Base-by-base conservation (phyloP, 345 rosid species). In the Ceriops tagal region DNA sequence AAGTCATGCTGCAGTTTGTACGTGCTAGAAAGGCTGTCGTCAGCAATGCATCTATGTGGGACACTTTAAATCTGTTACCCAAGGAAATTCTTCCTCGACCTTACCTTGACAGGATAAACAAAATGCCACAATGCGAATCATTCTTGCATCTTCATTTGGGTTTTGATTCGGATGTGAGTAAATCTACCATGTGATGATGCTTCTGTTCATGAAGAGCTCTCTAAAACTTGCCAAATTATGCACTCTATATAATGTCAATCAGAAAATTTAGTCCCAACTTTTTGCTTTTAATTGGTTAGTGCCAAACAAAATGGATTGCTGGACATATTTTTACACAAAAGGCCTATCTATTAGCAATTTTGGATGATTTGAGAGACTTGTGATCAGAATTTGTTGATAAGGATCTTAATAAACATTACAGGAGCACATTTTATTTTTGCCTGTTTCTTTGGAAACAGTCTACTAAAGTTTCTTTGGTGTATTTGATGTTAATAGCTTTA, bases 71-170 rank as follows among this genome's bases (percentile, higher is more conserved):
- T 47, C 79, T 93, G 75, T 75, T 93, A 72, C 92, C 96, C 5
- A 72, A 67, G 79, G 92, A 90, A 75, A 61, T 68, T 67, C 80
- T 93, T 67, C 96, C 93, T 0, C 83, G 79, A 71, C 79, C 92
- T 8, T 91, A 85, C 30, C 28, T 79, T 1, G 83, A 80, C 37
- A 72, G 84, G 66, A 75, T 89, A 46, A 81, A 80, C 64, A 79
- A 60, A 20, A 89, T 91, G 9, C 86, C 80, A 0, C 92, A 91
- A 63, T 93, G 98, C 20, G 98, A 93, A 75, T 93, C 98, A n/a
- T 93, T 91, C 81, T 91, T 93, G 98, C 98, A 93, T 88, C 96
- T 93, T 75, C 98, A 93, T 82, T 80, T 91, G 78, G 98, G 98
- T 64, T 88, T 93, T 64, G 93, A 86, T 73, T 90, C 91, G 35